These are phyloP conservation scores for Myrmaecium sp. DNA, from an alignment of 2,329 filamentous ascomycete species.

Conservation along the genomic window DNA sequence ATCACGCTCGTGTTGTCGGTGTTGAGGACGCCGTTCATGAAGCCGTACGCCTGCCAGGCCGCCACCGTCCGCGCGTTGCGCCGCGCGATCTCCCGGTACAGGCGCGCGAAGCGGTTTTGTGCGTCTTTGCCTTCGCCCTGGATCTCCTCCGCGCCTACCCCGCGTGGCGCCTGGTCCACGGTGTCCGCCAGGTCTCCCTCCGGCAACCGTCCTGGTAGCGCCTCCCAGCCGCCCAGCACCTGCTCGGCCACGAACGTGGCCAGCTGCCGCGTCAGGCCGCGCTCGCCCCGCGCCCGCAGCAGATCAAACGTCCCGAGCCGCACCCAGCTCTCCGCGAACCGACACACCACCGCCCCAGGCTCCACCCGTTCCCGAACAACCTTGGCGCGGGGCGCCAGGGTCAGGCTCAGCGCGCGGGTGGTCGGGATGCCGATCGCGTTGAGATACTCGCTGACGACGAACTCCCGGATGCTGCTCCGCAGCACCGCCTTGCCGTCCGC, in stretches of 20 bases:
- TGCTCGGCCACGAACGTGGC: conserved; percentile 76
- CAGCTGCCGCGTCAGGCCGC: conserved; percentile 53
- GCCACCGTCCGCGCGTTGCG: conserved; percentile 80
- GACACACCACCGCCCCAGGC: conserved; percentile 79
- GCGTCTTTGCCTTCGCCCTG: conserved; percentile 51
- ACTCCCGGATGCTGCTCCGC: conserved; percentile 84
- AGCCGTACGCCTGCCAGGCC: conserved; percentile 95
- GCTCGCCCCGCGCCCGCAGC: conserved; percentile 65
- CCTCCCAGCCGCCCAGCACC: conserved; percentile 75
- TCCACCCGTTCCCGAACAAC: conserved; percentile 69
- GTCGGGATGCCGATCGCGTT: conserved; percentile 73
- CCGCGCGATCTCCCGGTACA: conserved; percentile 76
- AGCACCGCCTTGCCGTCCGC: conserved; percentile 91
- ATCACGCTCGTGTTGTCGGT: conserved; percentile 92
- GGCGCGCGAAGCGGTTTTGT: conserved; percentile 72
- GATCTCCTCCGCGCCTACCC: conserved; percentile 38
- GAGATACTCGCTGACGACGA: conserved; percentile 76
- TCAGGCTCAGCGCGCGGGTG: conserved; percentile 73
- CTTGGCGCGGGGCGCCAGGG: conserved; percentile 51
- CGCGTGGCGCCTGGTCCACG: conserved; percentile 27
- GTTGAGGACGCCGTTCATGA: conserved; percentile 96
- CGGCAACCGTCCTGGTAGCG: conserved; percentile 45
- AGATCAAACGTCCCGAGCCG: conserved; percentile 93
- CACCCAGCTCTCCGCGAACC: conserved; percentile 85
- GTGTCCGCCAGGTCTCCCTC: conserved; percentile 32